These are phyloP conservation scores for Albugo candida DNA, from an alignment of 352 stramenopile genomes.

Conservation along the genomic window DNA sequence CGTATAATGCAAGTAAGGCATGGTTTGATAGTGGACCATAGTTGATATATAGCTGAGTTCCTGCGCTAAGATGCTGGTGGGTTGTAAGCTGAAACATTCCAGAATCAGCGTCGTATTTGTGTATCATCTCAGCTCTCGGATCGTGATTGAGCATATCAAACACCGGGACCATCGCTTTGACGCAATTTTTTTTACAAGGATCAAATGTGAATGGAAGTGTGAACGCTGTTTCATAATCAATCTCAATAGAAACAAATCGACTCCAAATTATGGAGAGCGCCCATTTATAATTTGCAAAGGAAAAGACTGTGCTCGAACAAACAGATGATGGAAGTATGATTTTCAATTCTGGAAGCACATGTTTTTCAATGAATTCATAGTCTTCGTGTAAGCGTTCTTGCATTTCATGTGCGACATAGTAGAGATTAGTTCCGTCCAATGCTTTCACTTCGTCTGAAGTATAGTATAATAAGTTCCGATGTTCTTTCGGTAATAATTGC, in stretches of 20 bases:
- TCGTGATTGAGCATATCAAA: slow-evolving; percentile 80
- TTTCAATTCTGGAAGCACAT: slow-evolving; percentile 28
- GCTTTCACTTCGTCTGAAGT: slow-evolving; percentile 13
- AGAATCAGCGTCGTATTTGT: slow-evolving; percentile 32
- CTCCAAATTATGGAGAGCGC: slow-evolving; percentile 76
- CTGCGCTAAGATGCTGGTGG: slow-evolving; percentile 51
- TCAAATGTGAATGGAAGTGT: slow-evolving; percentile 1
- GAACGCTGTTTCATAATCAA: slow-evolving; percentile 10
- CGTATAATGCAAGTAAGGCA: slow-evolving; percentile 61
- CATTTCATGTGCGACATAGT: slow-evolving; percentile 44
- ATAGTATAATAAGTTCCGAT: slow-evolving; percentile 63
- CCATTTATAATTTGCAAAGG: slow-evolving; percentile 58
- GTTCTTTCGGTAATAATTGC: slow-evolving; percentile 25
- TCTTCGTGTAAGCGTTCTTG: slow-evolving; percentile 27
- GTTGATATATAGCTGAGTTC: slow-evolving; percentile 59
- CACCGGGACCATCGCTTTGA: slow-evolving; percentile 65
- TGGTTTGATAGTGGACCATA: slow-evolving; percentile 70
- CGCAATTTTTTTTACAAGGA: not conserved
- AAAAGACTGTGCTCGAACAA: slow-evolving; percentile 14
- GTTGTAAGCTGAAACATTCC: slow-evolving; percentile 42
- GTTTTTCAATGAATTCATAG: slow-evolving; percentile 19
- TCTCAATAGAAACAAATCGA: slow-evolving; percentile 47
- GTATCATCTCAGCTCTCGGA: slow-evolving; percentile 44
- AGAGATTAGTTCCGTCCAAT: slow-evolving; percentile 41
- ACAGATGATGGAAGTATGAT: not conserved